These are phyloP conservation scores for Mollisia scopiformis DNA, from an alignment of 2,329 filamentous ascomycete species.

Conservation along the genomic window DNA sequence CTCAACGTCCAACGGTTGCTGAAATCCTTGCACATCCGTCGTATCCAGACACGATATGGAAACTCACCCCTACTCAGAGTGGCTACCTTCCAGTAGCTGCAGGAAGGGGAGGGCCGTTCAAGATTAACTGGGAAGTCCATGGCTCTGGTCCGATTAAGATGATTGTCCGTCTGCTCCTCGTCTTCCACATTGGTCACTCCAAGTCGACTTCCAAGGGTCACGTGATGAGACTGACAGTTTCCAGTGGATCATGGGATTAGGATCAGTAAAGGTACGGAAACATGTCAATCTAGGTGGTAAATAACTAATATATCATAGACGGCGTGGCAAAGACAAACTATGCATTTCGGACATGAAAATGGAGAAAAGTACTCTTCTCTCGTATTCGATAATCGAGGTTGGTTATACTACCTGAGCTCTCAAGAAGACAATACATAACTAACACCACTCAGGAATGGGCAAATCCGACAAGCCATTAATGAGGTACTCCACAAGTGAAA, in stretches of 20 bases:
- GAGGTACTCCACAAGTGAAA: slow-evolving; percentile 81
- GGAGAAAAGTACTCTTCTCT: slow-evolving; percentile 72
- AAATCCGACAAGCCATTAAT: slow-evolving; percentile 75
- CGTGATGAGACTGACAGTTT: slow-evolving; percentile 8
- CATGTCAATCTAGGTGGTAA: not conserved
- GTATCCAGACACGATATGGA: slow-evolving; percentile 68
- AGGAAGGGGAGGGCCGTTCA: slow-evolving; percentile 73
- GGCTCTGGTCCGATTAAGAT: slow-evolving; percentile 73
- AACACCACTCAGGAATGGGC: slow-evolving; percentile 60
- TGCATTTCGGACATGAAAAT: slow-evolving; percentile 76
- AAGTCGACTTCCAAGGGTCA: not conserved
- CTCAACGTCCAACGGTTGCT: slow-evolving; percentile 46
- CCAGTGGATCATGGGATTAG: slow-evolving; percentile 79
- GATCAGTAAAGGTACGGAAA: slow-evolving; percentile 54
- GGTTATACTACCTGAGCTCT: not conserved
- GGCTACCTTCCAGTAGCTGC: slow-evolving; percentile 68
- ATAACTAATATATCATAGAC: slow-evolving; percentile 44
- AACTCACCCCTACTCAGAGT: slow-evolving; percentile 65
- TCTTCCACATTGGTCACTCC: not conserved
- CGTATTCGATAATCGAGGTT: slow-evolving; percentile 77
- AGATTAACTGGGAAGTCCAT: slow-evolving; percentile 80
- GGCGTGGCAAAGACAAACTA: slow-evolving; percentile 82
- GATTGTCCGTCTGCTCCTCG: slow-evolving; percentile 52
- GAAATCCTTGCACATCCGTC: slow-evolving; percentile 68
- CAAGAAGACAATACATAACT: not conserved